phyloP scores from a whole-genome alignment of 2,329 filamentous ascomycete species.

The Pyrenophora graminea region DNA sequence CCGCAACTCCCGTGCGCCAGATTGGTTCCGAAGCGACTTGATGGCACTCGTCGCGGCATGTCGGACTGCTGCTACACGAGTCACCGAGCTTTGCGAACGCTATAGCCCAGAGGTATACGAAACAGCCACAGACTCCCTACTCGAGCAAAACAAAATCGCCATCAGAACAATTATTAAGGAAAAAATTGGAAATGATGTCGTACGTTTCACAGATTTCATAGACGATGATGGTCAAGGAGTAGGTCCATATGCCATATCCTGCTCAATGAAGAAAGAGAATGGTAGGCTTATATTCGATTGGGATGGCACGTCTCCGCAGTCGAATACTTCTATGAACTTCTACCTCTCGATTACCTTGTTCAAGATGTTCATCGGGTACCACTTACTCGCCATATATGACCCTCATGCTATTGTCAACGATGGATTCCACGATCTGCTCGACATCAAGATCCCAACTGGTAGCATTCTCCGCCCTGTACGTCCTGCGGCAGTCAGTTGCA shows the following conservation, averaged over 20 bases:
- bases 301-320: conserved; percentile 55
- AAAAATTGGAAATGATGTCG: conserved; percentile 50
- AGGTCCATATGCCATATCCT: conserved; percentile 54
- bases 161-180: conserved; percentile 54
- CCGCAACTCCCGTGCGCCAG: conserved; percentile 54
- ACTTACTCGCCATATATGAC: conserved; percentile 55
- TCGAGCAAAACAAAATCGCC: conserved; percentile 51
- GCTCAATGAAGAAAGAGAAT: conserved; percentile 53
- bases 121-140: conserved; percentile 52
- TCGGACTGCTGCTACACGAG: conserved; percentile 50
- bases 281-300: conserved; percentile 55
- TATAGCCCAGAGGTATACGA: conserved; percentile 53
- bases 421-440: conserved; percentile 56
- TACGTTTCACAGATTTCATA: conserved; percentile 55
- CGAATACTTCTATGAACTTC: conserved; percentile 54
- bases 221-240: conserved; percentile 55
- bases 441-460: conserved; percentile 53
- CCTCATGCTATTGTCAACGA: conserved; percentile 57
- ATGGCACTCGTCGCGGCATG: conserved; percentile 55
- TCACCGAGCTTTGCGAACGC: conserved; percentile 52
- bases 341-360: conserved; percentile 57
- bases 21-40: conserved; percentile 56
- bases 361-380: conserved; percentile 58
- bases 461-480: conserved; percentile 53
- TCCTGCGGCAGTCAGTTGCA: conserved; percentile 53